Percentiles rank a stretch among this genome's conserved stretches.
These are phyloP conservation scores for Oropetium thomaeum DNA, from an alignment of 176 grass and related monocot genomes.

Conservation along the genomic window DNA sequence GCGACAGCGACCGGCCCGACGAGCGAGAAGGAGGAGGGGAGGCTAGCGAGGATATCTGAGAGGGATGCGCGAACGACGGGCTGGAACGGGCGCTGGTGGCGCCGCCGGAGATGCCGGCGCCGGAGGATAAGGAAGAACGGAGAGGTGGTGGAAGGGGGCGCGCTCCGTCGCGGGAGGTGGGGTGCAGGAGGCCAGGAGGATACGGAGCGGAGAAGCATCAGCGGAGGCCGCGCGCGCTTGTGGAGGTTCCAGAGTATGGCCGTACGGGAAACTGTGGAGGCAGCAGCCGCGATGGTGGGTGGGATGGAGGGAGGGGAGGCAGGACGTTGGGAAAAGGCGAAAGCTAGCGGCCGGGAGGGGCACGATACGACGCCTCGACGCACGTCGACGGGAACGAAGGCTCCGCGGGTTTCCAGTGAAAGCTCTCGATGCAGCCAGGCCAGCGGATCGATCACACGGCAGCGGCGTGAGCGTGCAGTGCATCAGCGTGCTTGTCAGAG, in stretches of 20 bases:
- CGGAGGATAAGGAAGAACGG: constrained; percentile 28
- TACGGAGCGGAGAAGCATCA: constrained; percentile 60
- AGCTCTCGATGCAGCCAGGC: neutral
- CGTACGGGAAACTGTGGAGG: neutral
- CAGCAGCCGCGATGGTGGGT: neutral
- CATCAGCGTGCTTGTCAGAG: neutral
- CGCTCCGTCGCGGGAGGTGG: constrained; percentile 6
- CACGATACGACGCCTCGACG: too few relatives aligned
- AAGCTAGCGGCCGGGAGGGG: too few relatives aligned
- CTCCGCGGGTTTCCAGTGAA: constrained; percentile 28
- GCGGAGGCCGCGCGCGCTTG: neutral
- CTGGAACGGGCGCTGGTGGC: neutral
- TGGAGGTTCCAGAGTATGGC: too few relatives aligned
- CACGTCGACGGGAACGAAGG: constrained; percentile 23
- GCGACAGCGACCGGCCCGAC: constrained; percentile 48
- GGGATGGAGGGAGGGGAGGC: constrained; percentile 41
- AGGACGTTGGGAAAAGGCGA: neutral
- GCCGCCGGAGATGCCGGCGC: constrained; percentile 29
- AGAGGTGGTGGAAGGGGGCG: neutral
- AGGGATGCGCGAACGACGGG: constrained; percentile 40
- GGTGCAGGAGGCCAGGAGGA: neutral
- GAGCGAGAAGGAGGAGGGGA: constrained; percentile 56
- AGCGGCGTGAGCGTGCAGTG: neutral
- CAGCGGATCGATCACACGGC: neutral
- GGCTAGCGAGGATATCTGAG: constrained; percentile 40